A percentile compares a stretch with the other conserved stretches of the same genome.
Conservation (phyloP, 2,329 filamentous ascomycete species). For the Scorias spongiosa region DNA sequence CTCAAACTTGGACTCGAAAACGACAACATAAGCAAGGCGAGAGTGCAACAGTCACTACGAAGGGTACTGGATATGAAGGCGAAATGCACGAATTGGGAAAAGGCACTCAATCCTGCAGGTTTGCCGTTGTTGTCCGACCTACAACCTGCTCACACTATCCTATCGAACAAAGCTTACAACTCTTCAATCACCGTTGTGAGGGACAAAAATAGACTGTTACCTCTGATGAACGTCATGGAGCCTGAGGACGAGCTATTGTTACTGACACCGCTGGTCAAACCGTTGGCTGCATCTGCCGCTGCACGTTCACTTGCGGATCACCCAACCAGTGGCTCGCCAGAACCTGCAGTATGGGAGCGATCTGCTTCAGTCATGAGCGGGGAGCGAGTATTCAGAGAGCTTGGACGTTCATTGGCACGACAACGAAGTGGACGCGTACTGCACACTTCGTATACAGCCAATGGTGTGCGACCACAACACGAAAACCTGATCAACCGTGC, state of each 20-base stretch:
- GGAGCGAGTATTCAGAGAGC: conserved; percentile 79
- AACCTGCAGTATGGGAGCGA: conserved; percentile 40
- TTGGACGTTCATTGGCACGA: conserved; percentile 74
- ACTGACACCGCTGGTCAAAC: conserved; percentile 78
- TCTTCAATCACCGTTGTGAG: conserved; percentile 84
- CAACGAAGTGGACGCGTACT: conserved; percentile 74
- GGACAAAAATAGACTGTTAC: conserved; percentile 73
- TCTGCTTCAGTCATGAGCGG: conserved; percentile 66
- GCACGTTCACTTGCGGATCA: conserved; percentile 54
- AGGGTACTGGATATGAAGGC: conserved; percentile 70
- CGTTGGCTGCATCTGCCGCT: conserved; percentile 74
- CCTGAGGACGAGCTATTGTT: conserved; percentile 79
- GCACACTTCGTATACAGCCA: conserved; percentile 89
- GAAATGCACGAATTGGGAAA: conserved; percentile 77
- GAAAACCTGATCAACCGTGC: conserved; percentile 84
- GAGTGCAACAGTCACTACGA: conserved; percentile 65
- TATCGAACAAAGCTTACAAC: conserved; percentile 80
- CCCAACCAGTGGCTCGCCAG: conserved; percentile 41
- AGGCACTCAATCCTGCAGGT: conserved; percentile 76
- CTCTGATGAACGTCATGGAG: conserved; percentile 66
- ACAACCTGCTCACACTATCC: conserved; percentile 63
- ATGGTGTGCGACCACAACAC: conserved; percentile 80
- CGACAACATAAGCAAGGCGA: conserved; percentile 66
- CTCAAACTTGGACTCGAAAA: conserved; percentile 82
- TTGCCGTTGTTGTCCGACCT: conserved; percentile 62